These are phyloP conservation scores for Rhinocladiella similis DNA, from an alignment of 2,329 filamentous ascomycete genomes.

Conservation along the genomic window DNA sequence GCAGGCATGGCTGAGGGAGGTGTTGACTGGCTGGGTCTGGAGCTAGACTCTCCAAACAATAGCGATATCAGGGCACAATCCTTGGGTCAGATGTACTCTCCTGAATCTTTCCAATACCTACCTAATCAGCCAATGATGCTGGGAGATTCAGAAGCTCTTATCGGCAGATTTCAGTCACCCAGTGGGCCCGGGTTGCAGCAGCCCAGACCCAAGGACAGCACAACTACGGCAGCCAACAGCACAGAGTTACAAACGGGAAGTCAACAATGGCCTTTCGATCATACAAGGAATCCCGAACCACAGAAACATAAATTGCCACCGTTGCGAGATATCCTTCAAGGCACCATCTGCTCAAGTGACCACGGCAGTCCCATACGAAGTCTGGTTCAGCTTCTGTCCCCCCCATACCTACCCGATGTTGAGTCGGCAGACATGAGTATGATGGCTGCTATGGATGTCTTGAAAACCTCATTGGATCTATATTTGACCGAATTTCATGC, in stretches of 20 bases:
- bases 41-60: conserved; percentile 17
- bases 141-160: background rate
- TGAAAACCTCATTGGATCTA: conserved; percentile 22
- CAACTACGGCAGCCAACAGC: background rate
- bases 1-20: conserved; percentile 16
- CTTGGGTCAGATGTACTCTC: conserved; percentile 6
- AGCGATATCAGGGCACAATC: conserved; percentile 6
- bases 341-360: conserved; percentile 14
- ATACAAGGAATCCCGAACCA: conserved; percentile 16
- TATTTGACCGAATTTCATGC: conserved; percentile 21
- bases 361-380: conserved; percentile 12
- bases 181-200: conserved; percentile 3
- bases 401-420: conserved; percentile 13
- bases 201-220: conserved; percentile 5
- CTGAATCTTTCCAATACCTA: conserved; percentile 2
- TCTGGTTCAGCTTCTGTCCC: conserved; percentile 19
- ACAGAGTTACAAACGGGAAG: conserved; percentile 6
- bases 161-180: conserved; percentile 1
- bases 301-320: conserved; percentile 19
- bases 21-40: conserved; percentile 17
- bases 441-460: conserved; percentile 17
- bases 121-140: conserved; percentile 3
- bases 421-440: conserved; percentile 17
- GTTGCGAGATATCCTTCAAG: conserved; percentile 23
- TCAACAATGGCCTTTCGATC: conserved; percentile 26